Base-by-base conservation (phyloP, 1,284 basidiomycete genomes). In the Erythrobasidium hasegawianum region DNA sequence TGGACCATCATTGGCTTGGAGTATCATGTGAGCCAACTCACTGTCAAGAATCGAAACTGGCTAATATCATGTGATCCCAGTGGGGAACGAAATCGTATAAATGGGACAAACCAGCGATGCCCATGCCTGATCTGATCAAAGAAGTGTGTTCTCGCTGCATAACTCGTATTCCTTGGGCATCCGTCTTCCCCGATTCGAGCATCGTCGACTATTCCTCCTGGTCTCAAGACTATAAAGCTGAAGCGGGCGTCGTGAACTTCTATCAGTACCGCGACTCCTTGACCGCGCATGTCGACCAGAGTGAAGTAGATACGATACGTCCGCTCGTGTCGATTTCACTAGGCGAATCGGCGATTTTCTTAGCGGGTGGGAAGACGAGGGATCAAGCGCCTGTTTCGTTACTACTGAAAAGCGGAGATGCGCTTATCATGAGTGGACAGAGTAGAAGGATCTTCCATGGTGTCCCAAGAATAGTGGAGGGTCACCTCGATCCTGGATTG, bases 1-100 rank as follows among this genome's bases (percentile, higher is more conserved):
- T 96, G 92, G 92, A 88, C 90, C 0, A 96, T 94, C 73, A 87
- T 96, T 50, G 92, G 92, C 4, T 89, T 88, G 85, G 88, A 84
- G 59, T 96, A 96, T 76, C 77, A 80, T 68, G 79, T 80, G 52
- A 55, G 78, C n/a, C n/a, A n/a, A n/a, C n/a, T n/a, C n/a, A n/a
- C n/a, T n/a, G n/a, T n/a, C n/a, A n/a, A n/a, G n/a, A n/a, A n/a
- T n/a, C n/a, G n/a, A n/a, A n/a, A n/a, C n/a, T n/a, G n/a, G n/a
- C n/a, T n/a, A n/a, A n/a, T n/a, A n/a, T n/a, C n/a, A n/a, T n/a
- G n/a, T n/a, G n/a, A n/a, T n/a, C n/a, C n/a, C n/a, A 66, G 64
- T 67, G 68, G 68, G 64, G 64, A 7, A 69, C 68, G 1, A 69
- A 69, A 54, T 59, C 62, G 1, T 69, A 69, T 39, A 54, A 50